Evolutionary conservation across 2,329 filamentous ascomycete species (phyloP).

Genomic region (Laburnicola sp.): DNA sequence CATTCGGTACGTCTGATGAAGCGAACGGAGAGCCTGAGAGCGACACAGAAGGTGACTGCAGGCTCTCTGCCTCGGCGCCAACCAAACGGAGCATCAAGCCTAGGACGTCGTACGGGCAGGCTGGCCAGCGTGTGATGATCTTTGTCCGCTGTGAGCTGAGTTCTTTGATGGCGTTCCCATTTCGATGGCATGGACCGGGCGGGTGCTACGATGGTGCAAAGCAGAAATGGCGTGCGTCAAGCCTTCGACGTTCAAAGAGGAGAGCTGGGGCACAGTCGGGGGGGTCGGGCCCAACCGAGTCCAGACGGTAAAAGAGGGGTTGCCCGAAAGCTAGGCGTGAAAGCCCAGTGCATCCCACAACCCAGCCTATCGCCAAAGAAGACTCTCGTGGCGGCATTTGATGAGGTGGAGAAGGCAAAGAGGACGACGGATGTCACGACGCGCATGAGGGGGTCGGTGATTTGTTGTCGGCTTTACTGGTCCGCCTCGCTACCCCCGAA

Average conservation of each 20-base stretch:
- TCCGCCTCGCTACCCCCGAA: constrained; percentile 40
- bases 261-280: constrained; percentile 18
- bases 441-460: constrained; percentile 34
- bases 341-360: constrained; percentile 18
- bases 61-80: constrained; percentile 16
- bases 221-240: constrained; percentile 43
- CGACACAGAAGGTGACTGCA: constrained; percentile 25
- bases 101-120: constrained; percentile 28
- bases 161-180: constrained; percentile 19
- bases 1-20: constrained; percentile 8
- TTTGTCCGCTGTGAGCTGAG: constrained; percentile 26
- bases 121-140: constrained; percentile 37
- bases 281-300: constrained; percentile 30
- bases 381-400: constrained; percentile 25
- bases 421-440: constrained; percentile 31
- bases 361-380: constrained; percentile 20
- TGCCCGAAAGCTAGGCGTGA: constrained; percentile 18
- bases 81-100: constrained; percentile 19
- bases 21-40: constrained; percentile 22
- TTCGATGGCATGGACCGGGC: constrained; percentile 18
- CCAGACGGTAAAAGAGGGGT: constrained; percentile 34
- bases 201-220: constrained; percentile 38
- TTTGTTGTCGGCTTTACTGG: constrained; percentile 37
- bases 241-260: constrained; percentile 32
- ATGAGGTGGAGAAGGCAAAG: constrained; percentile 27